A percentile compares a stretch with the other conserved stretches of the same genome.
These are phyloP conservation scores for Phytophthora ohioensis DNA, from an alignment of 352 stramenopile species.

Conservation along the genomic window DNA sequence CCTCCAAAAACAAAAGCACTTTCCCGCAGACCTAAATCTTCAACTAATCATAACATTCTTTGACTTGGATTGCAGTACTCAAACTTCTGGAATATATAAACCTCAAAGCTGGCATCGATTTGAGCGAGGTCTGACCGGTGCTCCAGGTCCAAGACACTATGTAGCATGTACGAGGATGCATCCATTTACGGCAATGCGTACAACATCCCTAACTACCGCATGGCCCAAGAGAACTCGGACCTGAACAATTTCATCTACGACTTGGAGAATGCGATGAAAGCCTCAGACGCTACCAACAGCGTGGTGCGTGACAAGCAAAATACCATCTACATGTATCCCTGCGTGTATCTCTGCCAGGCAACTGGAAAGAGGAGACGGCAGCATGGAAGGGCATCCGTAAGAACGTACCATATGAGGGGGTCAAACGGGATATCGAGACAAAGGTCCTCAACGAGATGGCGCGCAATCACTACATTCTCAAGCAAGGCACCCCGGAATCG, in stretches of 20 bases:
- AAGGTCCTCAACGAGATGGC: slow-evolving; percentile 16
- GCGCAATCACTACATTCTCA: slow-evolving; percentile 16
- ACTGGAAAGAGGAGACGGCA: neutral
- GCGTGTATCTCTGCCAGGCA: neutral
- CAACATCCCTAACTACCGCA: slow-evolving; percentile 2
- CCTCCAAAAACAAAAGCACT: no score
- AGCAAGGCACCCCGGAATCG: slow-evolving; percentile 10
- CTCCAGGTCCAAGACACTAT: slow-evolving; percentile 1
- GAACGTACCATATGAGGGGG: neutral
- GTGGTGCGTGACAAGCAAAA: neutral
- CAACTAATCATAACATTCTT: no score
- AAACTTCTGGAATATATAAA: no score
- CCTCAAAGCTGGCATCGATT: no score
- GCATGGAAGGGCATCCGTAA: slow-evolving; percentile 4
- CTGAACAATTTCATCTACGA: slow-evolving; percentile 6
- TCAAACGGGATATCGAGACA: slow-evolving; percentile 11
- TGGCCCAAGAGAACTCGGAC: neutral
- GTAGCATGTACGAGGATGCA: slow-evolving; percentile 5
- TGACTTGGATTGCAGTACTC: no score
- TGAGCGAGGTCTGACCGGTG: neutral
- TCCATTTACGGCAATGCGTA: slow-evolving; percentile 4
- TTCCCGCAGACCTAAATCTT: no score
- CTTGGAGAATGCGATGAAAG: slow-evolving; percentile 5
- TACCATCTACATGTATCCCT: neutral
- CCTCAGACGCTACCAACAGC: slow-evolving; percentile 1